Base-by-base conservation (phyloP, 2,329 filamentous ascomycete species). In the Neoascochyta sp. region DNA sequence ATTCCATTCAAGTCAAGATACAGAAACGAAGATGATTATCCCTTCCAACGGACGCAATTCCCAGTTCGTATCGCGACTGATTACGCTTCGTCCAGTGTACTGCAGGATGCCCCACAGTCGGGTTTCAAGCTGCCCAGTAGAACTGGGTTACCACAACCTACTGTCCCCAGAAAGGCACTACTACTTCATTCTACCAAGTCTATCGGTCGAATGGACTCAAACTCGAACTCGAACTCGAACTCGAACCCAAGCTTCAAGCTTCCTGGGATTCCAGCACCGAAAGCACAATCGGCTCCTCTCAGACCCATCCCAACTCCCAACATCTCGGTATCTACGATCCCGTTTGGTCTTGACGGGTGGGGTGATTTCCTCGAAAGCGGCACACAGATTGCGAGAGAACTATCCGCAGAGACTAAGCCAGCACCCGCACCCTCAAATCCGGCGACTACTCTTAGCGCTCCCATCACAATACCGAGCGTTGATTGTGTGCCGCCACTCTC, bases 341-440 rank as follows among this genome's bases (percentile, higher is more conserved):
- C 36, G 2, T 4, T 23, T 12, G 9, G 27, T 2, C 13, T 38
- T 0, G 60, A 62, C 21, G 42, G 38, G 3, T 63, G 60, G 60
- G 60, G 55, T 28, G 58, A 65, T 22, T 66, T 69, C n/a, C 50
- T 70, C 2, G 67, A 63, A n/a, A 67, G 58, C 34, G 63, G 58
- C 19, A 67, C 67, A 1, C 67, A 71, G 35, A 65, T 70, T 19
- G 65, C 65, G 5, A 59, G 66, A 7, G 67, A 70, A 17, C 45
- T 70, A 7, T 51, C 49, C 3, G 36, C 34, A 10, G 56, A 55
- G 9, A 15, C 7, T 11, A 16, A 4, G 5, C 18, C 9, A 15
- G n/a, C 6, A n/a, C 6, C 7, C 4, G 6, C 13, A 7, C 10
- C 4, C 7, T 13, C 18, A 16, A 13, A 16, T 34, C 19, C 10